Conservation (phyloP, 2,329 filamentous ascomycete genomes). For the Pseudonectria foliicola region DNA sequence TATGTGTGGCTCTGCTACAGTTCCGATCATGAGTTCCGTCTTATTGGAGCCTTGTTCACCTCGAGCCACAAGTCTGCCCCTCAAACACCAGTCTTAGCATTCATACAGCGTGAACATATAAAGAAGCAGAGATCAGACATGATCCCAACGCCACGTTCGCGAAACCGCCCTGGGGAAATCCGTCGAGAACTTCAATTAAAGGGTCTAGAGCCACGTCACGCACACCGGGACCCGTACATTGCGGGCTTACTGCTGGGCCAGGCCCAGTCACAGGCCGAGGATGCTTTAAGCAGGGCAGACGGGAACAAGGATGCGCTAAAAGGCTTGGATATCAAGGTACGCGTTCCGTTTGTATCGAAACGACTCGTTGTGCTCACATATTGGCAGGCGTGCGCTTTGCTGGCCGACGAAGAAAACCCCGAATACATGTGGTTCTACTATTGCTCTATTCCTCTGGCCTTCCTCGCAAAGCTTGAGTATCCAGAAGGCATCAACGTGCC, state of each 20-base stretch:
- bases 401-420: conserved; percentile 12
- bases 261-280: conserved; percentile 17
- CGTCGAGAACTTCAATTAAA: conserved; percentile 12
- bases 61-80: background rate
- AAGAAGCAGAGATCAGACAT: conserved; percentile 11
- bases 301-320: background rate
- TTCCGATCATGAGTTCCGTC: conserved; percentile 12
- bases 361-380: background rate
- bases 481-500: conserved; percentile 6
- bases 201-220: conserved; percentile 12
- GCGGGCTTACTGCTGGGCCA: conserved; percentile 16
- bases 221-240: conserved; percentile 17
- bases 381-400: conserved; percentile 10
- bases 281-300: background rate
- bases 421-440: conserved; percentile 17
- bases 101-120: conserved; percentile 17
- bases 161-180: conserved; percentile 12
- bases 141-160: conserved; percentile 10
- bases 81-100: conserved; percentile 12
- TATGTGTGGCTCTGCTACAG: conserved; percentile 19
- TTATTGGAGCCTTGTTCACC: conserved; percentile 16
- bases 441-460: conserved; percentile 10
- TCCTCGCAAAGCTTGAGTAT: conserved; percentile 18
- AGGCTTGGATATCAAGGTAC: conserved; percentile 12
- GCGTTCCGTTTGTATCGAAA: background rate